Percentiles rank a stretch among this genome's conserved stretches.
Evolutionary conservation across 2,329 filamentous ascomycete species (phyloP).

Genomic region (Fusarium decemcellulare): DNA sequence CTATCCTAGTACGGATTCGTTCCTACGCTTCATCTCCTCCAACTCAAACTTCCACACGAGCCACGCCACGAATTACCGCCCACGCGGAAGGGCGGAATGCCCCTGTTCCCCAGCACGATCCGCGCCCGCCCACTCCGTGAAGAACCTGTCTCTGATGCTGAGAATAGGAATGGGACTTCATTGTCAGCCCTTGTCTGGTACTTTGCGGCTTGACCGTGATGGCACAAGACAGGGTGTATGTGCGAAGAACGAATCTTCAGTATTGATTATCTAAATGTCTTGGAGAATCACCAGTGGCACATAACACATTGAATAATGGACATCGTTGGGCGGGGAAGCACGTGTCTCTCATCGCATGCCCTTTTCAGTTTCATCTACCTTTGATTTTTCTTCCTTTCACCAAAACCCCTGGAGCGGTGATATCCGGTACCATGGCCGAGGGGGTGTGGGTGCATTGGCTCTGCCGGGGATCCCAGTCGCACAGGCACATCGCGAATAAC

Average conservation of each 20-base stretch:
- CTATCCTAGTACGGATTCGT: neutral
- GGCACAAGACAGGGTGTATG: conserved; percentile 1
- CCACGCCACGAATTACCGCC: conserved; percentile 28
- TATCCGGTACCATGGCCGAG: conserved; percentile 42
- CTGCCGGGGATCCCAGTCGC: conserved; percentile 13
- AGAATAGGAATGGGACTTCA: conserved; percentile 1
- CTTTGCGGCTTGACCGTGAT: neutral
- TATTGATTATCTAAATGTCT: no score
- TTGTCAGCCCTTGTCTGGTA: conserved; percentile 9
- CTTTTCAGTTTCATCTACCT: conserved; percentile 11
- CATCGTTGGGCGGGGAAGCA: conserved; percentile 5
- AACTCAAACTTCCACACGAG: conserved; percentile 28
- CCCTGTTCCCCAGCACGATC: conserved; percentile 26
- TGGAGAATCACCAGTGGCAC: no score
- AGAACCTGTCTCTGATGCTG: conserved; percentile 18
- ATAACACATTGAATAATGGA: conserved; percentile 6
- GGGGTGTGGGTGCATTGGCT: conserved; percentile 39
- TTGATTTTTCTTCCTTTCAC: conserved; percentile 10
- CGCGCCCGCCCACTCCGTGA: conserved; percentile 18
- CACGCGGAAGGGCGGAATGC: conserved; percentile 31
- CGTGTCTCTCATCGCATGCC: conserved; percentile 24
- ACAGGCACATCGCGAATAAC: conserved; percentile 23
- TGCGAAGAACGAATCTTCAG: neutral
- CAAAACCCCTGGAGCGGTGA: conserved; percentile 41
- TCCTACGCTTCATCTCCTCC: conserved; percentile 8